Base-by-base conservation (phyloP, 2,329 filamentous ascomycete species). In the Clonostachys solani region DNA sequence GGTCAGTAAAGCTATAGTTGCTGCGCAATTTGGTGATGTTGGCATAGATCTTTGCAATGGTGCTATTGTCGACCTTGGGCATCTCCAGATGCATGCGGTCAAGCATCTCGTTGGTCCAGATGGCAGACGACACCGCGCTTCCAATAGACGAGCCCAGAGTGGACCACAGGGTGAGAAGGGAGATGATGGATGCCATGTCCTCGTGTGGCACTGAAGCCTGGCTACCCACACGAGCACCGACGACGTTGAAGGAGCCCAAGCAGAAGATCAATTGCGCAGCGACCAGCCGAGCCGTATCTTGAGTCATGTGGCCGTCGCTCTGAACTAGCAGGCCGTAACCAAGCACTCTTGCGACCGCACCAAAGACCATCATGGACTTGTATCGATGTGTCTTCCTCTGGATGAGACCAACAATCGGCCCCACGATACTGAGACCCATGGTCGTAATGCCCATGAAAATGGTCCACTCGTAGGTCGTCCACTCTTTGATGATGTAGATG, bases 191-290 rank as follows among this genome's bases (percentile, higher is more conserved):
- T 3, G 69, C 66, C 43, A 73, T 49, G 40, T 72, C 68, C 46
- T 71, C 61, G 50, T 73, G 69, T 1, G 68, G 66, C 0, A 72
- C 69, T 0, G 68, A 71, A 12, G 66, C 67, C 47, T 72, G 67
- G 5, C 53, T 58, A 7, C 64, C 69, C 0, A 72, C 68, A 12
- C 67, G 64, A 6, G 58, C 64, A 34, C 68, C 69, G 17, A 72
- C 62, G 4, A 71, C 62, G 43, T 62, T 64, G 53, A 69, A 59
- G 0, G 66, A 61, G n/a, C 60, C 60, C 3, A 65, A 56, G 19
- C 67, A 66, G 47, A 62, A 60, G 33, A 72, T 52, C 16, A 73
- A 52, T 49, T 71, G 66, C 5, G 60, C 59, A 6, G 60, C 48
- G 6, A 67, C 60, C 1, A 71, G 56, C 3, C 58, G 55, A 5